phyloP scores from a whole-genome alignment of 2,329 filamentous ascomycete species.

The Fusarium sublunatum region DNA sequence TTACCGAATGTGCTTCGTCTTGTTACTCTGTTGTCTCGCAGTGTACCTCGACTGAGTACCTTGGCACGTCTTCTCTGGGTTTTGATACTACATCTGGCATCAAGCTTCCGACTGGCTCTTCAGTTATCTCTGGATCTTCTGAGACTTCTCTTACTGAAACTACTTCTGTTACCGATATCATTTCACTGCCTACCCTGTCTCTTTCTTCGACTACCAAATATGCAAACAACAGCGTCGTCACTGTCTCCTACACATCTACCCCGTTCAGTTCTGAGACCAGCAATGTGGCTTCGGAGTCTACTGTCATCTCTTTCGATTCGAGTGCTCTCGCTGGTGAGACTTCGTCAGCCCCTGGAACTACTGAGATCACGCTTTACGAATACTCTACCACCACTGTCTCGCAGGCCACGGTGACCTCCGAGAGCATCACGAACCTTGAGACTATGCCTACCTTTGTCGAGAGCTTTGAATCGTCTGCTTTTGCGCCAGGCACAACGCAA shows the following conservation, averaged over 20 bases:
- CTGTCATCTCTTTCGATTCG: slow-evolving; percentile 4
- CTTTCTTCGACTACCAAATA: slow-evolving; percentile 6
- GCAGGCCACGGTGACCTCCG: slow-evolving; percentile 1
- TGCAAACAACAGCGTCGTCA: slow-evolving; percentile 14
- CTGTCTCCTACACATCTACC: slow-evolving; percentile 9
- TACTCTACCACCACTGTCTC: slow-evolving; percentile 24
- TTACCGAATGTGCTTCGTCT: slow-evolving; percentile 46
- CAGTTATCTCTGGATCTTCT: slow-evolving; percentile 3
- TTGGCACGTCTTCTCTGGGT: slow-evolving; percentile 2
- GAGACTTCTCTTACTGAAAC: slow-evolving; percentile 8
- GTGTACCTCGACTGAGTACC: slow-evolving; percentile 36
- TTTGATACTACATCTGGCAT: slow-evolving; percentile 20
- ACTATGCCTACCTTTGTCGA: slow-evolving; percentile 37
- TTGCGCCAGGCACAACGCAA: slow-evolving; percentile 18
- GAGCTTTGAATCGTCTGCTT: slow-evolving; percentile 33
- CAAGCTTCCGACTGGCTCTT: slow-evolving; percentile 18
- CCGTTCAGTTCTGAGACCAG: not conserved
- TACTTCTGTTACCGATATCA: slow-evolving; percentile 2
- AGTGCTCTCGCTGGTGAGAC: slow-evolving; percentile 28
- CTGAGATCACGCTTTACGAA: slow-evolving; percentile 21
- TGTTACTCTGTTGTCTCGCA: slow-evolving; percentile 41
- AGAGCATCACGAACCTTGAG: slow-evolving; percentile 32
- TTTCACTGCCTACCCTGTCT: slow-evolving; percentile 23
- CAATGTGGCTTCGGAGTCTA: not conserved
- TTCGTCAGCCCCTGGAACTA: slow-evolving; percentile 14